Conservation (phyloP, 306 rosid genomes). For the Quercus dentata region DNA sequence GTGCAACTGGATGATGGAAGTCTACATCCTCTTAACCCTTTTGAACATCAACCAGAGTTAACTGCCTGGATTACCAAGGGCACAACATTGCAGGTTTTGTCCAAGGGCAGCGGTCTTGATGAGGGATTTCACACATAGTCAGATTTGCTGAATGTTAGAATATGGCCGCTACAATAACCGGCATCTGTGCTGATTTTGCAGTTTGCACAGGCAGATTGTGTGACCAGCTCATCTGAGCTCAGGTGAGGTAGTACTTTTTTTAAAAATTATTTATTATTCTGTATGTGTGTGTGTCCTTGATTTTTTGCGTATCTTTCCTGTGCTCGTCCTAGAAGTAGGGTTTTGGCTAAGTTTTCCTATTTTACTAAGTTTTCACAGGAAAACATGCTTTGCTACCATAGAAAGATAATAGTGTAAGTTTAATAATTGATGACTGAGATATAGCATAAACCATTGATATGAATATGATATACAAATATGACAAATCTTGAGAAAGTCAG, state of each 20-base stretch:
- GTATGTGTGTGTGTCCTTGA: not conserved
- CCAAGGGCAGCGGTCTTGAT: slow-evolving; percentile 46
- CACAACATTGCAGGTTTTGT: slow-evolving; percentile 61
- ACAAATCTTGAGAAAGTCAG: not conserved
- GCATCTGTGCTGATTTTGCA: not conserved
- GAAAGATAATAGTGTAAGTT: not conserved
- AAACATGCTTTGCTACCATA: not conserved
- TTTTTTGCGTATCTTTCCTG: not conserved
- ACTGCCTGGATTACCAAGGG: slow-evolving; percentile 93
- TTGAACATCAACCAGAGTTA: slow-evolving; percentile 74
- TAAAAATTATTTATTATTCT: not conserved
- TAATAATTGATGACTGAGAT: not conserved
- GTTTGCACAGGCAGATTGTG: slow-evolving; percentile 19
- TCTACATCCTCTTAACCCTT: slow-evolving; percentile 59
- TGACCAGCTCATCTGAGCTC: slow-evolving; percentile 23
- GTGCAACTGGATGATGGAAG: slow-evolving; percentile 72
- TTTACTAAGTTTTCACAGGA: not conserved
- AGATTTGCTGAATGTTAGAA: slow-evolving; percentile 22
- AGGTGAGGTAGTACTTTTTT: slow-evolving; percentile 24
- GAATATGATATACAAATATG: not conserved
- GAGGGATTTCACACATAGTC: slow-evolving; percentile 48
- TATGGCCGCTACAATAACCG: slow-evolving; percentile 13
- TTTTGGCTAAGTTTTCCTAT: not conserved
- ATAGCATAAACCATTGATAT: not conserved
- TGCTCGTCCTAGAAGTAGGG: not conserved